Conservation (phyloP, 2,329 filamentous ascomycete species). For the Botrytis paeoniae region DNA sequence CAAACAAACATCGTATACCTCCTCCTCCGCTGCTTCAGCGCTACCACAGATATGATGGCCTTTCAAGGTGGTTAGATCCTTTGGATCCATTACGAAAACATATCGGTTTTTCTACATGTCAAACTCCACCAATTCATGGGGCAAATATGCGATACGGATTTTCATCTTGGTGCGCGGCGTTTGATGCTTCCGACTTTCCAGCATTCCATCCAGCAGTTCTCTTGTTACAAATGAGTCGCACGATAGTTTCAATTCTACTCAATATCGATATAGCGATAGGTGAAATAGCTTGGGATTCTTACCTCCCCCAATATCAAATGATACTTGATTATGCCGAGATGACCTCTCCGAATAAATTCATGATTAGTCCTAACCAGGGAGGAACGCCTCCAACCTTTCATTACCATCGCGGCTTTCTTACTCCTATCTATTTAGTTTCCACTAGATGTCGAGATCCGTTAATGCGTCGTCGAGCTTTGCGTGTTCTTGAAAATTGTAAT, state of each 20-base stretch:
- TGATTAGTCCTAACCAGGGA: neutral
- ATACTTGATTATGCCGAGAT: constrained; percentile 6
- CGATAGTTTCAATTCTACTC: neutral
- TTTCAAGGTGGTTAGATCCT: constrained; percentile 1
- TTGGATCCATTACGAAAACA: neutral
- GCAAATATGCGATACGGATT: neutral
- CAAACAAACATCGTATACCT: neutral
- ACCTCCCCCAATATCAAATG: neutral
- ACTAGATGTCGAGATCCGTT: constrained; percentile 8
- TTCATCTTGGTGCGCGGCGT: neutral
- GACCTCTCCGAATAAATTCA: neutral
- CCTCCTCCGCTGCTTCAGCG: neutral
- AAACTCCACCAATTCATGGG: neutral
- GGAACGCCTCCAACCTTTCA: neutral
- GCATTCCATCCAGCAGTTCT: neutral
- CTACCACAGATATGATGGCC: neutral
- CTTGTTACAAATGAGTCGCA: neutral
- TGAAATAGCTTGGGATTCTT: neutral
- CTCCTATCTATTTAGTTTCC: neutral
- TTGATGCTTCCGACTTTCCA: constrained; percentile 4
- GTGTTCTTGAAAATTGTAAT: neutral
- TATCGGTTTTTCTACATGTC: neutral
- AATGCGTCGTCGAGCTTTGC: neutral
- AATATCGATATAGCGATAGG: neutral
- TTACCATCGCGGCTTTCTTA: constrained; percentile 9